Evolutionary conservation across 768 basidiomycete species (phyloP).

Genomic region (Amanita exitialis): DNA sequence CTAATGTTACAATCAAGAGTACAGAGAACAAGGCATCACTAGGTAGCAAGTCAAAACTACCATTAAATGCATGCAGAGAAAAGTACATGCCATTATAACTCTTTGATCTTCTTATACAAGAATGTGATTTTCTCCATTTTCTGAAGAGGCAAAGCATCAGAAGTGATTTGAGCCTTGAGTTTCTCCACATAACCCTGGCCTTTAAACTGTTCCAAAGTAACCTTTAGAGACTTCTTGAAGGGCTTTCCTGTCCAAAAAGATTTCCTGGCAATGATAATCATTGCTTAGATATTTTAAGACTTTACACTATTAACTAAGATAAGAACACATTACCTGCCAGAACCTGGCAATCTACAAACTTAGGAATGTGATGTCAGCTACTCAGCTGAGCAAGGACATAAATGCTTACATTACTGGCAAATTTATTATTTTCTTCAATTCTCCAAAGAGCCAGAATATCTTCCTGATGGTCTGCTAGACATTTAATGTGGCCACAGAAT

Average conservation of each 20-base stretch:
- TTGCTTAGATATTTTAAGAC: background rate
- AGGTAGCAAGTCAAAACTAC: too few relatives aligned
- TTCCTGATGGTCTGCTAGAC: too few relatives aligned
- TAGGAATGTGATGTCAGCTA: background rate
- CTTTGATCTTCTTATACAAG: background rate
- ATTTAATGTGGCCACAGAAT: too few relatives aligned
- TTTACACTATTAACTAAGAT: background rate
- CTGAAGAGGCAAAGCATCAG: background rate
- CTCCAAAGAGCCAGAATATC: too few relatives aligned
- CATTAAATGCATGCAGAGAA: too few relatives aligned
- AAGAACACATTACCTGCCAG: background rate
- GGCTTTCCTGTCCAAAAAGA: background rate
- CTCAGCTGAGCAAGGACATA: background rate
- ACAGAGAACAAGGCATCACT: too few relatives aligned
- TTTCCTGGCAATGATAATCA: background rate
- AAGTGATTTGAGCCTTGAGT: background rate
- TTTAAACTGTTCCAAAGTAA: background rate
- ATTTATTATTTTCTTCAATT: background rate
- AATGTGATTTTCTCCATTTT: background rate
- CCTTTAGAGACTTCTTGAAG: background rate
- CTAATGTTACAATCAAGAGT: too few relatives aligned
- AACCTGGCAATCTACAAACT: background rate
- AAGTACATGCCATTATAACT: too few relatives aligned
- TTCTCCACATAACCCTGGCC: background rate
- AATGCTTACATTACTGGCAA: background rate